These are phyloP conservation scores for Pittosporum tobira DNA, from an alignment of 129 eudicot species.

Conservation along the genomic window DNA sequence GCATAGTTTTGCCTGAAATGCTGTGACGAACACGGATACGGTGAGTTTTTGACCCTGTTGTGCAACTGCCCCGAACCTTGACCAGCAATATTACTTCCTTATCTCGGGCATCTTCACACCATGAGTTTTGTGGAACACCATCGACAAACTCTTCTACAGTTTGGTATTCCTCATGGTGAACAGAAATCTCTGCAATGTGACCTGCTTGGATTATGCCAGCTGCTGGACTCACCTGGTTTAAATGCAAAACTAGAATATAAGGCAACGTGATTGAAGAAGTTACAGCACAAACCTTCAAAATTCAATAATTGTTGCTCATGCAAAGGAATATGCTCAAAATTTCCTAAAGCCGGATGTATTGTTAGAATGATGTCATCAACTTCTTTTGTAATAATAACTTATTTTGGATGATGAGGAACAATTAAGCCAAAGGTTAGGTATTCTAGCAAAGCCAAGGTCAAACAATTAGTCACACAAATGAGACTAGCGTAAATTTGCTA, in stretches of 20 bases:
- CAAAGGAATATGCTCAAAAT: too few species aligned
- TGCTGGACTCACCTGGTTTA: constrained; percentile 68
- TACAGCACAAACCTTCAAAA: neutral
- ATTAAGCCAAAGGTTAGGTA: neutral
- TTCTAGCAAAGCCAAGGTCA: neutral
- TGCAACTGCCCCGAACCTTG: constrained; percentile 56
- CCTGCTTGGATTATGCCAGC: constrained; percentile 65
- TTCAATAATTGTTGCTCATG: neutral
- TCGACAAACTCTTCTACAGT: constrained; percentile 71
- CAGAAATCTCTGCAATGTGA: constrained; percentile 66
- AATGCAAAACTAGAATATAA: constrained; percentile 1
- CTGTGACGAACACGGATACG: constrained; percentile 78
- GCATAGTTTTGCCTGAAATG: constrained; percentile 35
- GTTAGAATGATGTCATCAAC: too few species aligned
- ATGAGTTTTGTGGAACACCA: constrained; percentile 62
- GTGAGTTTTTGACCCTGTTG: constrained; percentile 42
- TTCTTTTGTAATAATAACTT: too few species aligned
- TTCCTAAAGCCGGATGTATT: too few species aligned
- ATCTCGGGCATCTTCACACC: constrained; percentile 97
- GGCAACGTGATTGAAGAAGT: neutral
- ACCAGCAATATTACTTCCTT: constrained; percentile 67
- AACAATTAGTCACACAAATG: too few species aligned
- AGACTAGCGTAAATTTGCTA: too few species aligned
- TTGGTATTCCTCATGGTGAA: constrained; percentile 67
- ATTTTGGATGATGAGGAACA: neutral